phyloP scores from a whole-genome alignment of 2,329 filamentous ascomycete species.

The Arthrinium puccinioides region DNA sequence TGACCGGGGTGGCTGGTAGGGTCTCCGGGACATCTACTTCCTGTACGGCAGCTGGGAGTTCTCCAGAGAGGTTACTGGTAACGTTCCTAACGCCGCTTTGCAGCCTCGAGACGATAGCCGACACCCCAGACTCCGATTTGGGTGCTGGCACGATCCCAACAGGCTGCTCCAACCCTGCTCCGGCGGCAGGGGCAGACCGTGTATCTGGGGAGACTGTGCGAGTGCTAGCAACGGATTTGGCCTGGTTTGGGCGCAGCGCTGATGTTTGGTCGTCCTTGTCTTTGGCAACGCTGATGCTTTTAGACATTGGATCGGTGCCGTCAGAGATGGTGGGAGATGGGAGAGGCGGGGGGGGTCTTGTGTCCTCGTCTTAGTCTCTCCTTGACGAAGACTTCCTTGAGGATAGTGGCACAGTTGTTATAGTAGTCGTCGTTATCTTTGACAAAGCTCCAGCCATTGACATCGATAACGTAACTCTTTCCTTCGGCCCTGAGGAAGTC shows the following conservation, averaged over 20 bases:
- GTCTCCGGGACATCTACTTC: too few relatives aligned
- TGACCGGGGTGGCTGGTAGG: too few relatives aligned
- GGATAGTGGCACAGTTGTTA: slow-evolving; percentile 77
- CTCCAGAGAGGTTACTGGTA: not conserved
- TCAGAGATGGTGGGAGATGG: slow-evolving; percentile 41
- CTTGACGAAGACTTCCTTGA: slow-evolving; percentile 80
- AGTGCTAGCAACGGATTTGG: too few relatives aligned
- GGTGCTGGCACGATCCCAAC: slow-evolving; percentile 8
- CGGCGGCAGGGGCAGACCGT: too few relatives aligned
- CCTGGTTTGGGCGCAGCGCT: slow-evolving; percentile 9
- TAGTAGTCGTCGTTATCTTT: slow-evolving; percentile 99
- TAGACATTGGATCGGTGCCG: slow-evolving; percentile 23
- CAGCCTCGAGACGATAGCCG: slow-evolving; percentile 20
- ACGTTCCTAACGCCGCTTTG: slow-evolving; percentile 27
- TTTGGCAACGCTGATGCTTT: slow-evolving; percentile 22
- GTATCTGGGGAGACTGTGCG: too few relatives aligned
- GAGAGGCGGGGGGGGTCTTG: slow-evolving; percentile 48
- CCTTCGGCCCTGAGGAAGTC: slow-evolving; percentile 83
- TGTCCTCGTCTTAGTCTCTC: slow-evolving; percentile 62
- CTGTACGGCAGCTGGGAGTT: too few relatives aligned
- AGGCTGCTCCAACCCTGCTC: slow-evolving; percentile 15
- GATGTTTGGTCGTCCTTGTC: slow-evolving; percentile 28
- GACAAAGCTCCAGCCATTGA: slow-evolving; percentile 99
- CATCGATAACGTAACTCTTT: slow-evolving; percentile 95
- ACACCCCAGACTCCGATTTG: slow-evolving; percentile 16